Evolutionary conservation across 495 filamentous ascomycete species (phyloP), one percentile per base, ranked within the genome.

Genomic region (Xylaria grammica): DNA sequence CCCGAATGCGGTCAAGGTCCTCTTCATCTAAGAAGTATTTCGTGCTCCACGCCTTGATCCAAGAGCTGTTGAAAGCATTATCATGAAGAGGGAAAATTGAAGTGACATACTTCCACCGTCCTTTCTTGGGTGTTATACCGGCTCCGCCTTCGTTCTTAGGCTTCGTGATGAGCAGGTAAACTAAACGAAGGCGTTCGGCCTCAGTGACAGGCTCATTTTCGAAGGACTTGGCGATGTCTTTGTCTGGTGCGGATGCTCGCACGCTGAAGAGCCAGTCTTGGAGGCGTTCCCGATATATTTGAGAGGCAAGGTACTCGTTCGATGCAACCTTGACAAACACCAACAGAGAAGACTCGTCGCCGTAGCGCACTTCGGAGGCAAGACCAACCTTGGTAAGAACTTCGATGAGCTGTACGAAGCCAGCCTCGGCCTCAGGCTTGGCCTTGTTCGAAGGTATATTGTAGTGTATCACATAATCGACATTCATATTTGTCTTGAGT

Each of bases 261-360:
- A 97, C 90, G 34, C 95, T 93, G 78, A 94, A 90, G 27, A 98
- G 89, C 95, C 95, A 99, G 79, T 99, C 96, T 70, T 93, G 92
- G 50, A 97, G 89, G 54, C 95, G 93, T 69, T 69, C 68, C 50
- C 87, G 85, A 69, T 93, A 91, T 58, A 91, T 85, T 52, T 90
- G 85, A 48, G 75, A 77, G 61, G 80, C 76, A 54, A 94, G 77
- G 61, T 88, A 83, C 62, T 83, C 76, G 42, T 87, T 79, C 3
- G 89, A 91, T 52, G 86, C 87, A 17, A 94, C 87, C 69, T 90
- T 89, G 68, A 91, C 83, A 74, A 98, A 97, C 54, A 99, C 81
- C 45, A 99, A 80, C 40, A 97, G 77, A 5, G 91, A 92, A 48
- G 85, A 82, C 17, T 89, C 86, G 62, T 90, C 87, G 27, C 93